Evolutionary conservation across 169 alveolate species (phyloP), one percentile per base, ranked within the genome.

Genomic region (Toxoplasma gondii): DNA sequence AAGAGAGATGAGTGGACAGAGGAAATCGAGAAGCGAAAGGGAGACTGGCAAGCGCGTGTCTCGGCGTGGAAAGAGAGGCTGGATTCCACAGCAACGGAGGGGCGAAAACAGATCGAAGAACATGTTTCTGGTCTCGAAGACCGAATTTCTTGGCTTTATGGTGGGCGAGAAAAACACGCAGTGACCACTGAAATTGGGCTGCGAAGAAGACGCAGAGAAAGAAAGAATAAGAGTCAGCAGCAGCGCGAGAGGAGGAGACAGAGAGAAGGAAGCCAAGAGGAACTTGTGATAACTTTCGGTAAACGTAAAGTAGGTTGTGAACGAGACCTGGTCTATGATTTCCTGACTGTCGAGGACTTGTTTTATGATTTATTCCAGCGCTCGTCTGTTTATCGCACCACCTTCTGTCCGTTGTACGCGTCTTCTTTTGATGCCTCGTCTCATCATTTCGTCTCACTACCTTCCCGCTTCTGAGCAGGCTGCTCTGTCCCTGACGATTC

Each of bases 131-230:
- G 34, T 12, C 67, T 43, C 53, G 41, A 43, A 22, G 90, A 82
- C 41, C 53, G 90, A 44, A 82, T 41, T 39, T 12, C 90, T 36
- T n/a, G 64, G 34, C 90, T 82, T 16, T 82, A 82, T 36, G 90
- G 90, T 82, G 41, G 43, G 84, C 44, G 84, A 74, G 12, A 9
- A 22, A 5, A 24, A 5, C 41, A 24, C 12, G 24, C 34, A 69
- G 38, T 9, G 19, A 69, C 9, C 36, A 24, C 4, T 49, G 4
- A 12, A 49, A 12, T 12, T 7, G 58, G 81, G 24, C 5, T 2
- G 81, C 81, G 2, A 17, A 69, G 41, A 17, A 69, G 38, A 17
- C 81, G 19, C 41, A 17, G 19, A 9, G 31, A 29, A 29, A 17
- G 38, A n/a, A 9, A 69, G 81, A 69, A 29, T n/a, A 4, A n/a